Conservation (phyloP, 1,284 basidiomycete species). For the Trichosporon sp. region DNA sequence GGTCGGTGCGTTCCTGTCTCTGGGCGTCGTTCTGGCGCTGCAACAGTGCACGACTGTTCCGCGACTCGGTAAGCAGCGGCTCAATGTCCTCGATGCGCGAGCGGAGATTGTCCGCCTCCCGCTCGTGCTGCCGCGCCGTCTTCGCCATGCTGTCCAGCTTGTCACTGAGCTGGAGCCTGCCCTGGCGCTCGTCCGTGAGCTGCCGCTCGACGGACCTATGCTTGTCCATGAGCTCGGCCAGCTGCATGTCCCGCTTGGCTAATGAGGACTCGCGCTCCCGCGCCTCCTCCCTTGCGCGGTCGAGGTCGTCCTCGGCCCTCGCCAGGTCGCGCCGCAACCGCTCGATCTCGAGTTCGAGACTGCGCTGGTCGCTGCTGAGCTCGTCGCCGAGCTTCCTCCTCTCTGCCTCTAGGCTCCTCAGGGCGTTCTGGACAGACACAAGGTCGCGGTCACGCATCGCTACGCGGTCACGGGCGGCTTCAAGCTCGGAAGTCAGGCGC, state of each 20-base stretch:
- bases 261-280: slow-evolving; percentile 67
- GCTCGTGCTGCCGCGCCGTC: slow-evolving; percentile 66
- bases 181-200: slow-evolving; percentile 79
- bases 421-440: slow-evolving; percentile 69
- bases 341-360: slow-evolving; percentile 87
- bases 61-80: slow-evolving; percentile 77
- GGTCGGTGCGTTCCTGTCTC: slow-evolving; percentile 85
- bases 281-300: slow-evolving; percentile 71
- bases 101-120: slow-evolving; percentile 65
- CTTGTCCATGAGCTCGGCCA: slow-evolving; percentile 75
- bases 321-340: slow-evolving; percentile 81
- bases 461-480: slow-evolving; percentile 57
- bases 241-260: slow-evolving; percentile 68
- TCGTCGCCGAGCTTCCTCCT: slow-evolving; percentile 73
- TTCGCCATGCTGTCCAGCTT: slow-evolving; percentile 75
- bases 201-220: slow-evolving; percentile 75
- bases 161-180: slow-evolving; percentile 77
- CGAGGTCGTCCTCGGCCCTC: slow-evolving; percentile 76
- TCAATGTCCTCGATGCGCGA: slow-evolving; percentile 74
- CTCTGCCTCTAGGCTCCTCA: slow-evolving; percentile 63
- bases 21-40: slow-evolving; percentile 86
- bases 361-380: slow-evolving; percentile 79
- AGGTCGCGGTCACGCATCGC: slow-evolving; percentile 64
- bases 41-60: slow-evolving; percentile 68
- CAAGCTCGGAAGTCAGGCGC: slow-evolving; percentile 53